Base-by-base conservation (phyloP, 805 yeast genomes). In the Hanseniaspora nectarophila region DNA sequence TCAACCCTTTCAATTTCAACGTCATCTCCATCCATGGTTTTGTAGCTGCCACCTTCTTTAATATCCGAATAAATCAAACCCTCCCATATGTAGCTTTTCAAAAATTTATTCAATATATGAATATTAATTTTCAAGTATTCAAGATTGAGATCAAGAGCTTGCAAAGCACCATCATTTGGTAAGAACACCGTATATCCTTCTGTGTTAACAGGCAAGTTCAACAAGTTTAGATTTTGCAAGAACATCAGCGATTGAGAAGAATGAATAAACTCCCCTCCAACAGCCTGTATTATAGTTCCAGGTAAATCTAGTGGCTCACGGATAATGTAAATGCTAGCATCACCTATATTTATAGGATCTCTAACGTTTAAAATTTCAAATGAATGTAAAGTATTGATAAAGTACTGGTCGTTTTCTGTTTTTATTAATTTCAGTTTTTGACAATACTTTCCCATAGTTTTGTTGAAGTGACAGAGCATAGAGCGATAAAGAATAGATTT, bases 111-210 rank as follows among this genome's bases (percentile, higher is more conserved):
- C 56, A 86, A 66, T 0, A 77, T 71, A 2, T 76, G 67, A 0
- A 68, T 68, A 57, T 86, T 76, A 2, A 63, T 52, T 54, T 77
- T 71, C 21, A 89, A 64, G 61, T 80, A 82, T 40, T 76, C 76
- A 45, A 77, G 67, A 4, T 80, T 73, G 28, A 89, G 67, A 3
- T 79, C 84, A 20, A 80, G 70, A 3, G 67, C 63, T 21, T 73
- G 72, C 95, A 95, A 88, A 0, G 89, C 75, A 39, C 72, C 69
- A 29, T 83, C 79, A 54, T 88, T 81, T 0, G 97, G 97, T 28
- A 89, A 67, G 50, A 89, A 76, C 0, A 82, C 66, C 0, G 96
- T 78, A 67, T 87, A 86, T 0, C 94, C 94, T 20, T 68, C 60
- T 20, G 68, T 64, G 54, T 81, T 82, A 4, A 72, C 73, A 12